Evolutionary conservation across 306 rosid genomes (phyloP), one percentile per base, ranked within the genome.

Genomic region (Begonia loranthoides): DNA sequence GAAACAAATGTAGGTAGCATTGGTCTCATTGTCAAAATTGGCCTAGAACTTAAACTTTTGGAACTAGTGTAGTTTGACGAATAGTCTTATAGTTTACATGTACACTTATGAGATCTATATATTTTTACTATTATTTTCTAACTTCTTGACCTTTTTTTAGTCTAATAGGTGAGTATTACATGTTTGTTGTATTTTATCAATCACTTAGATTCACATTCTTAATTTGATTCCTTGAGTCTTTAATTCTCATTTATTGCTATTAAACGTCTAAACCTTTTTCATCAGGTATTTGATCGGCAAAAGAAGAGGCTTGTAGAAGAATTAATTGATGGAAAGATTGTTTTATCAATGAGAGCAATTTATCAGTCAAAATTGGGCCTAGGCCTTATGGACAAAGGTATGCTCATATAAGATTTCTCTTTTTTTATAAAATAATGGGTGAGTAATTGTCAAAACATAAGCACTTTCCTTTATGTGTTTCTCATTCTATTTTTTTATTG

Each of bases 301-400:
- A 71, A 80, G 59, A 70, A 74, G 71, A 79, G 87, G 78, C 94
- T 89, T 13, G 94, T 89, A 51, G 94, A 89, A 74, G 97, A 89
- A 71, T 45, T 76, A 73, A 89, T 89, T 68, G 95, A 89, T 65
- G 75, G 69, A 65, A 89, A 80, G 70, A 85, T 89, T 67, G 81
- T 74, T 54, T 76, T 89, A 87, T 85, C 97, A 10, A 89, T 84
- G 97, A 82, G 95, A 76, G 97, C 97, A 53, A 79, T 89, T 59
- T 89, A 89, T 76, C 97, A 89, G 68, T 89, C 97, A 50, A 82
- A 89, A 81, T 49, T 85, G n/a, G 97, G 97, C 61, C 85, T 82
- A 59, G 82, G 95, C 54, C 81, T 89, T 38, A 73, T 89, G 86
- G 88, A 82, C 61, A 68, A 69, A 77, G 97, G 97, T 89, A 73